A percentile compares a stretch with the other conserved stretches of the same genome.
These are phyloP conservation scores for Eurotiales sp. DNA, from an alignment of 2,329 filamentous ascomycete genomes.

Conservation along the genomic window DNA sequence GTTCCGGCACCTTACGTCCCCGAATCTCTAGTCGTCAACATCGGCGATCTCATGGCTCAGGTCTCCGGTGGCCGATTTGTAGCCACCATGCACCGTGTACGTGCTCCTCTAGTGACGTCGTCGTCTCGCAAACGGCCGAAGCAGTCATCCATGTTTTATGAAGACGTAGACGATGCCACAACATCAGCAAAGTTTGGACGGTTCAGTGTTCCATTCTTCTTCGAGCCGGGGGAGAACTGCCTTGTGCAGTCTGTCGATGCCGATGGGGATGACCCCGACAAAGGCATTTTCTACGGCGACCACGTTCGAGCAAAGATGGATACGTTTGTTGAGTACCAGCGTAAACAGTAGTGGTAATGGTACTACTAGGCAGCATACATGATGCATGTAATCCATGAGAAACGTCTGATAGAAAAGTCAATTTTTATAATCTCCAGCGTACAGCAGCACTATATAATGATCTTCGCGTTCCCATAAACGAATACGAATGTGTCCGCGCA, in stretches of 20 bases:
- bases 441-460: too few species aligned
- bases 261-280: slow-evolving; percentile 14
- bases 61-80: slow-evolving; percentile 43
- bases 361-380: neutral
- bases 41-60: slow-evolving; percentile 43
- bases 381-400: too few species aligned
- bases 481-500: too few species aligned
- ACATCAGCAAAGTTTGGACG: slow-evolving; percentile 22
- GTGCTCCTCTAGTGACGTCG: slow-evolving; percentile 23
- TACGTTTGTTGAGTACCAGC: slow-evolving; percentile 38
- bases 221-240: slow-evolving; percentile 44
- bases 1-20: slow-evolving; percentile 40
- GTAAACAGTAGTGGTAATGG: neutral
- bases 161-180: neutral
- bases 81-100: slow-evolving; percentile 46
- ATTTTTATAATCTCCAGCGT: too few species aligned
- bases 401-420: neutral
- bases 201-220: slow-evolving; percentile 48
- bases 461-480: too few species aligned
- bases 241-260: slow-evolving; percentile 36
- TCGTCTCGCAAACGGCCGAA: neutral
- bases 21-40: slow-evolving; percentile 43
- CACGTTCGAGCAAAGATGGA: slow-evolving; percentile 44
- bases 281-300: slow-evolving; percentile 38
- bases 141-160: neutral